Evolutionary conservation across 2,329 filamentous ascomycete genomes (phyloP), one percentile per base, ranked within the genome.

Genomic region (Chaetothyriales sp.): DNA sequence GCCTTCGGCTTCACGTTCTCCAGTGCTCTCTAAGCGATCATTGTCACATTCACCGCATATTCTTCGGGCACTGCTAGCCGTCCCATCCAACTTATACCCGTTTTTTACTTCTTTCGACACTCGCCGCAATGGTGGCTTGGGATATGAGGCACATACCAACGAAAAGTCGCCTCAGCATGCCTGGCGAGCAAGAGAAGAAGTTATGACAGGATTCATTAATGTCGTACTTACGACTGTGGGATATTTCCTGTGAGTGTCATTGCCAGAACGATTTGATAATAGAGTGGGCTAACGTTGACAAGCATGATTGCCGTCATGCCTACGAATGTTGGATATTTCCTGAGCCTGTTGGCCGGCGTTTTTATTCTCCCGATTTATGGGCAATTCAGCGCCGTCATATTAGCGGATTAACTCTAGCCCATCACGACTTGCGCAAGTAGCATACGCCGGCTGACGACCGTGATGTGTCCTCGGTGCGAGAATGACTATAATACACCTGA

Each of bases 281-380:
- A 19, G 18, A 19, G 33, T 45, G 18, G 44, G n/a, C 40, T 33
- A n/a, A 44, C 18, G 40, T 48, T 18, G 15, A 44, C 37, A 60
- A 94, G 89, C 54, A 95, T 94, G 89, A 70, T 94, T 69, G 86
- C 85, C 13, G 84, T 94, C 63, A 94, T 92, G 86, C 89, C 86
- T 1, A 80, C 86, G 72, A 90, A 90, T 61, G 77, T 90, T n/a
- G 86, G 86, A 15, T 90, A 90, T 65, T 89, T 90, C 66, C 68
- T 87, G 51, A 88, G 85, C 0, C 76, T 89, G 15, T 74, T 92
- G 10, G 83, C 73, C 4, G 83, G 83, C 13, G 77, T 85, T 1
- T 95, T 95, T 64, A 64, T 76, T 90, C 55, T 87, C 3, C 18
- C 40, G 18, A n/a, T 44, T 44, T 19, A 44, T 44, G 18, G 40